phyloP scores from a whole-genome alignment of 2,329 filamentous ascomycete genomes.

The Aureobasidium pullulans region DNA sequence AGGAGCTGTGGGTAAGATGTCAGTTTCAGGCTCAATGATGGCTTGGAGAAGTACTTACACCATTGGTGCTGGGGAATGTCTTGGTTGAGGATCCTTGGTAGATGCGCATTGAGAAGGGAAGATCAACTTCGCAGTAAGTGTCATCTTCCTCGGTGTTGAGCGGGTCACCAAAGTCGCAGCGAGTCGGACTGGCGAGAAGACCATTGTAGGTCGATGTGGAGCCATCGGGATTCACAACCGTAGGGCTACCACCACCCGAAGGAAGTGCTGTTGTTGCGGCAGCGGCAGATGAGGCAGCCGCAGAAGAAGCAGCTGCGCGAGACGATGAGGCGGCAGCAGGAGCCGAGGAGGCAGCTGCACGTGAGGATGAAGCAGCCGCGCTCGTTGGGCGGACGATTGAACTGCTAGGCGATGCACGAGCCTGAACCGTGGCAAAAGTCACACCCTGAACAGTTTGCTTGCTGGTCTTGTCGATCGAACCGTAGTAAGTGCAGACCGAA shows the following conservation, averaged over 20 bases:
- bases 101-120: constrained; percentile 24
- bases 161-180: constrained; percentile 26
- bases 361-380: neutral
- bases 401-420: too few relatives aligned
- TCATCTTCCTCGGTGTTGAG: constrained; percentile 25
- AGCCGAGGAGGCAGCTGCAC: neutral
- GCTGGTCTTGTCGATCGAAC: too few relatives aligned
- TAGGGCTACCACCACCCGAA: constrained; percentile 10
- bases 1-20: constrained; percentile 17
- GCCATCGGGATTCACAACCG: constrained; percentile 9
- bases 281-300: constrained; percentile 7
- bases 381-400: too few relatives aligned
- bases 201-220: constrained; percentile 5
- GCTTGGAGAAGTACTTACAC: constrained; percentile 14
- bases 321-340: neutral
- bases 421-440: too few relatives aligned
- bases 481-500: too few relatives aligned
- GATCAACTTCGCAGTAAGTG: constrained; percentile 25
- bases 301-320: neutral
- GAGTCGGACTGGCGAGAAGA: constrained; percentile 22
- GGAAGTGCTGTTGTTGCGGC: constrained; percentile 12
- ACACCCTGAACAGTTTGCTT: too few relatives aligned
- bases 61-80: constrained; percentile 25
- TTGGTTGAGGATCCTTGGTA: constrained; percentile 18
- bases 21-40: neutral